Percentiles rank a stretch among this genome's conserved stretches.
Conservation (phyloP, 257 asterid genomes). For the Handroanthus guayacan region DNA sequence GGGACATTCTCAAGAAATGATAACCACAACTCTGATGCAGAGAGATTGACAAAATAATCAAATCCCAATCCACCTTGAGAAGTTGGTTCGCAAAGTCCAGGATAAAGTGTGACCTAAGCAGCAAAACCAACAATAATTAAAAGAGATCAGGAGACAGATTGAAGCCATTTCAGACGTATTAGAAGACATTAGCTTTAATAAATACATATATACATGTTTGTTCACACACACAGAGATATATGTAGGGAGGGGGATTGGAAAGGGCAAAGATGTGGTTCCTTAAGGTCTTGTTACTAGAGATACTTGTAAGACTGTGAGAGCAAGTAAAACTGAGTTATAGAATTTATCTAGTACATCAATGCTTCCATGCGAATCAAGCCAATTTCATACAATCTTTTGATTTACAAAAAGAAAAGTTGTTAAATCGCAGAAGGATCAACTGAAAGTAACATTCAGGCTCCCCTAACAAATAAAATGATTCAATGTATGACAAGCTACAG, state of each 20-base stretch:
- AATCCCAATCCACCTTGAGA: constrained; percentile 98
- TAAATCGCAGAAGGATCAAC: constrained; percentile 9
- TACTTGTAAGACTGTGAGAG: neutral
- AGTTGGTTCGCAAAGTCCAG: constrained; percentile 90
- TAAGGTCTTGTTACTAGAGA: neutral
- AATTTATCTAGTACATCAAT: constrained; percentile 25
- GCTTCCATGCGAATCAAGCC: neutral
- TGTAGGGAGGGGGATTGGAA: constrained; percentile 7
- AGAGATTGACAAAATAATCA: constrained; percentile 86
- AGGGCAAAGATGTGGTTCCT: neutral
- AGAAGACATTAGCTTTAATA: constrained; percentile 11
- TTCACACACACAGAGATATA: neutral
- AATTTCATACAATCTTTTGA: neutral
- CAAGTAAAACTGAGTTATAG: constrained; percentile 7
- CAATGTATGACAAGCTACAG: neutral
- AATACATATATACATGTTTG: neutral
- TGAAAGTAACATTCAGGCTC: constrained; percentile 12
- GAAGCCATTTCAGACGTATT: constrained; percentile 24
- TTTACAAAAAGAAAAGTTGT: neutral
- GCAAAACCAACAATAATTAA: constrained; percentile 35
- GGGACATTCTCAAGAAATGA: constrained; percentile 74
- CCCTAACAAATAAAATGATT: neutral
- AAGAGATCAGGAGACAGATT: constrained; percentile 19
- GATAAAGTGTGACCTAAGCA: constrained; percentile 84
- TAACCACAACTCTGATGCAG: constrained; percentile 93